Evolutionary conservation across 2,329 filamentous ascomycete genomes (phyloP).

Genomic region (Rosellinia necatrix): DNA sequence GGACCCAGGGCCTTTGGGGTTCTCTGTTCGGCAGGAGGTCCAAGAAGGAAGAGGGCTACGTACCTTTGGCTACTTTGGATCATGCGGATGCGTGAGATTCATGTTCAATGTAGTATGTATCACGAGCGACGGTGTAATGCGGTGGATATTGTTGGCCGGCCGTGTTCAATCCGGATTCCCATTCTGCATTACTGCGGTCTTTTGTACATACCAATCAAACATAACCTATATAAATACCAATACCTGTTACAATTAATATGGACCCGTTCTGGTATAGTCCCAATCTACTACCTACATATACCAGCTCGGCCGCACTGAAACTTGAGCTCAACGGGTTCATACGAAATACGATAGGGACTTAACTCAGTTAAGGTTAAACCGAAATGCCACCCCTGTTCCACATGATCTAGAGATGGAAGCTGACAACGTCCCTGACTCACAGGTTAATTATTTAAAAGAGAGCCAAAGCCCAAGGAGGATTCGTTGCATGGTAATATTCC

Average conservation of each 20-base stretch:
- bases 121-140: constrained; percentile 5
- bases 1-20: constrained; percentile 48
- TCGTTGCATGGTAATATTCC: too few relatives aligned
- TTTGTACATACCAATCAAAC: constrained; percentile 22
- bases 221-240: neutral
- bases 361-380: constrained; percentile 8
- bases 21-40: constrained; percentile 41
- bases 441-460: neutral
- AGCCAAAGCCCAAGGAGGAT: neutral
- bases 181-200: neutral
- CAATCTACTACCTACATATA: neutral
- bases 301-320: neutral
- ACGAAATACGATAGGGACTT: constrained; percentile 3
- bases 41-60: constrained; percentile 59
- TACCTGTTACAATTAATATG: constrained; percentile 6
- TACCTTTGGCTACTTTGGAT: constrained; percentile 61
- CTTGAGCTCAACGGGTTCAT: neutral
- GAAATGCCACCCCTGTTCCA: neutral
- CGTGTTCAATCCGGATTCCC: neutral
- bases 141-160: neutral
- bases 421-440: neutral
- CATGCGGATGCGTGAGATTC: constrained; percentile 30
- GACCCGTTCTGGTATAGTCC: neutral
- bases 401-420: neutral
- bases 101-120: constrained; percentile 2